Percentiles rank a stretch among this genome's conserved stretches.
These are phyloP conservation scores for Cystoderma amianthinum DNA, from an alignment of 768 basidiomycete genomes.

Conservation along the genomic window DNA sequence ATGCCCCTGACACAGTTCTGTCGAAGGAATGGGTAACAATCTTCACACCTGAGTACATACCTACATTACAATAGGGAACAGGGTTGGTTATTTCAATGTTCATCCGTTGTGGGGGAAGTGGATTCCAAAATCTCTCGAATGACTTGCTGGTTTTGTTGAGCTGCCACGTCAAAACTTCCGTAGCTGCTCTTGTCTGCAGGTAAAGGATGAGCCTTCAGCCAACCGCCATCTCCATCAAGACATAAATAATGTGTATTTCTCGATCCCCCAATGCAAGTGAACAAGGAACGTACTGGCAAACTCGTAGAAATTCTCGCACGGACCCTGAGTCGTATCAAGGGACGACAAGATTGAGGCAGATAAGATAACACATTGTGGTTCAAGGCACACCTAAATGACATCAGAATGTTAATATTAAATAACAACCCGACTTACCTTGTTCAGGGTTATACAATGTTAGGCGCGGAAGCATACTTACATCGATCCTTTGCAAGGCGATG, in stretches of 20 bases:
- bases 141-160: slow-evolving; percentile 71
- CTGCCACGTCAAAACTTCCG: slow-evolving; percentile 66
- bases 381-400: slow-evolving; percentile 73
- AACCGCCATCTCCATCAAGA: slow-evolving; percentile 94
- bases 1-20: no score
- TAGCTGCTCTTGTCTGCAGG: slow-evolving; percentile 78
- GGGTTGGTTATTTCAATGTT: no score
- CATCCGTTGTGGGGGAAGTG: slow-evolving; percentile 23
- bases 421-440: slow-evolving; percentile 27
- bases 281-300: slow-evolving; percentile 81
- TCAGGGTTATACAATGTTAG: slow-evolving; percentile 46
- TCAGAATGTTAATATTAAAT: background rate
- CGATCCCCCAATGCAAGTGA: no score
- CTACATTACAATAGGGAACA: no score
- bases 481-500: slow-evolving; percentile 27
- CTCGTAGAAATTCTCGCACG: slow-evolving; percentile 93
- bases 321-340: slow-evolving; percentile 78
- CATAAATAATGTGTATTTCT: no score
- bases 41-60: no score
- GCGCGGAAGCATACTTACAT: slow-evolving; percentile 27
- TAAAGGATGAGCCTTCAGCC: slow-evolving; percentile 76
- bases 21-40: no score
- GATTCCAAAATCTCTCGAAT: slow-evolving; percentile 66
- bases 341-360: slow-evolving; percentile 81
- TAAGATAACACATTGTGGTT: slow-evolving; percentile 73